Evolutionary conservation across 768 basidiomycete species (phyloP).

Genomic region (Tephrocybe sp.): DNA sequence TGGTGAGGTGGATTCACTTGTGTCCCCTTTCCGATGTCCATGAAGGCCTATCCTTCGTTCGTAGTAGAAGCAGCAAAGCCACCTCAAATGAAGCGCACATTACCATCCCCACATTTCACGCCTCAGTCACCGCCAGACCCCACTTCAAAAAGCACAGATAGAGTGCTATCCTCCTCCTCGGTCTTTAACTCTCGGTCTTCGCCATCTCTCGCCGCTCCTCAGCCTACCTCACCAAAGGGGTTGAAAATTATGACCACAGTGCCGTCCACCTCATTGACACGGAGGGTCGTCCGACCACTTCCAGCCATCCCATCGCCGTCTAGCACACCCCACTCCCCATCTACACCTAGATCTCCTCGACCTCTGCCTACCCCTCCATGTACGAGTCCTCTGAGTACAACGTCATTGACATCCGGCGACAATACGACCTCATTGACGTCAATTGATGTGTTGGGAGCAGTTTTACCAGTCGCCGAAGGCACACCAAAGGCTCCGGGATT

Average conservation of each 20-base stretch:
- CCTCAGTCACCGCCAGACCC: background rate
- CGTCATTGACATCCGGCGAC: background rate
- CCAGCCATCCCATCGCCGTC: conserved; percentile 16
- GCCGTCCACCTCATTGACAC: background rate
- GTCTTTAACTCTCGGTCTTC: background rate
- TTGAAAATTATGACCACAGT: conserved; percentile 1
- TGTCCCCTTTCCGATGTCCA: background rate
- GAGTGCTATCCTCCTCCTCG: background rate
- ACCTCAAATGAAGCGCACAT: background rate
- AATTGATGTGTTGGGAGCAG: background rate
- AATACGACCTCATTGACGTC: background rate
- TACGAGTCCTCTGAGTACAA: background rate
- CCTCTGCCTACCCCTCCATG: conserved; percentile 19
- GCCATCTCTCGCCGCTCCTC: background rate
- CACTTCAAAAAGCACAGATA: background rate
- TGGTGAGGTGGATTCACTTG: background rate
- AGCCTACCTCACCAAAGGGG: background rate
- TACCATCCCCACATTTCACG: background rate
- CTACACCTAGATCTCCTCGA: conserved; percentile 5
- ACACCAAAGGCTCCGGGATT: too few species aligned
- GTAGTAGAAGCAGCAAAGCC: background rate
- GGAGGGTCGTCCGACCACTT: conserved; percentile 15
- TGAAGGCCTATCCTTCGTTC: background rate
- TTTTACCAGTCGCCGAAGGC: too few species aligned
- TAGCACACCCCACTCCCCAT: background rate